These are phyloP conservation scores for Alternaria arborescens DNA, from an alignment of 2,329 filamentous ascomycete species.

Conservation along the genomic window DNA sequence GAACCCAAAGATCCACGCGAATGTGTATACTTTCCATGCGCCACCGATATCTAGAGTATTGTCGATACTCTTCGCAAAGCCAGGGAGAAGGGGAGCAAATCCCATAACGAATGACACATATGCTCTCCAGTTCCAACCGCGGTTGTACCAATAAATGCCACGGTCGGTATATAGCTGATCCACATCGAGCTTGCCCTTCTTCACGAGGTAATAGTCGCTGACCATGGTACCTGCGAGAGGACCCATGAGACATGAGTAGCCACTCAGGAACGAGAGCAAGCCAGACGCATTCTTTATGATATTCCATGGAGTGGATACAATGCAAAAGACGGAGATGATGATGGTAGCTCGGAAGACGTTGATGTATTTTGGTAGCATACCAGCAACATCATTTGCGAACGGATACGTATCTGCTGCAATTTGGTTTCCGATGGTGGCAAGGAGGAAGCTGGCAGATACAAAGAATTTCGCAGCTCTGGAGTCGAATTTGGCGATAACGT, in stretches of 20 bases:
- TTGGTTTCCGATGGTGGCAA: conserved; percentile 56
- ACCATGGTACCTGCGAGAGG: conserved; percentile 48
- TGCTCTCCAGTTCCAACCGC: conserved; percentile 48
- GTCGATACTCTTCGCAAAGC: conserved; percentile 53
- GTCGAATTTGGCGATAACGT: conserved; percentile 57
- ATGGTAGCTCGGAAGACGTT: conserved; percentile 48
- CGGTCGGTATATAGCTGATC: conserved; percentile 44
- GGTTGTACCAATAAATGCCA: conserved; percentile 47
- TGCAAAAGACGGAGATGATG: conserved; percentile 48
- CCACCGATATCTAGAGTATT: conserved; percentile 49
- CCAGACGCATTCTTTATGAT: conserved; percentile 50
- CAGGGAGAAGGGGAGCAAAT: conserved; percentile 48
- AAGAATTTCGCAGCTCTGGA: conserved; percentile 56
- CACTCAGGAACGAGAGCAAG: conserved; percentile 46
- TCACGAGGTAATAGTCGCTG: conserved; percentile 48
- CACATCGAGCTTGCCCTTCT: conserved; percentile 46
- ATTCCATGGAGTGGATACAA: conserved; percentile 48
- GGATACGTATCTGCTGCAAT: conserved; percentile 53
- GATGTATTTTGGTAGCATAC: conserved; percentile 48
- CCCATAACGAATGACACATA: conserved; percentile 43
- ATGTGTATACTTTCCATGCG: conserved; percentile 54
- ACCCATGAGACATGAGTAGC: conserved; percentile 50
- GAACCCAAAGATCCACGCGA: conserved; percentile 56
- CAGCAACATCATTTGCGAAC: conserved; percentile 47
- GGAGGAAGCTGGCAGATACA: conserved; percentile 51